Conservation (phyloP, 1,284 basidiomycete genomes). For the Fomitopsis pinicola region DNA sequence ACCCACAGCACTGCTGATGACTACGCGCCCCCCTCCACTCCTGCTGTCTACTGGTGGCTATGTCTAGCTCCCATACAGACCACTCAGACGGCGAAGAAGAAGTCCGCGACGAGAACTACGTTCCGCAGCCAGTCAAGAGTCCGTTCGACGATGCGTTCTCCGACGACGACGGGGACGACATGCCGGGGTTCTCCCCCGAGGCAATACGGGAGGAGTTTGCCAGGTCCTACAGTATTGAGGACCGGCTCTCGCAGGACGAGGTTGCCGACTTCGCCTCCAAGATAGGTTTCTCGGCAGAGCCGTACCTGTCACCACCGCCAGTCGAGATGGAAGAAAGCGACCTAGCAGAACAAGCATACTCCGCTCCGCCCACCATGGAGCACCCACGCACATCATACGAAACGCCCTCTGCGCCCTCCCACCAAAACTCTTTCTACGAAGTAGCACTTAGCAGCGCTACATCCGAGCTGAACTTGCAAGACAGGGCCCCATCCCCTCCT, state of each 20-base stretch:
- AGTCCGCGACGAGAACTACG: neutral
- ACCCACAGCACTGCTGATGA: neutral
- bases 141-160: conserved; percentile 68
- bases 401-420: conserved; percentile 16
- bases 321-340: conserved; percentile 39
- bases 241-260: conserved; percentile 13
- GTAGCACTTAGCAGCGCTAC: conserved; percentile 34
- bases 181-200: conserved; percentile 51
- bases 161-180: conserved; percentile 41
- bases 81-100: conserved; percentile 11
- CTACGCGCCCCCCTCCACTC: neutral
- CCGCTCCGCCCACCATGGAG: conserved; percentile 18
- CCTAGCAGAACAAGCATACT: neutral
- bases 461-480: conserved; percentile 30
- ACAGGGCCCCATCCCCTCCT: conserved; percentile 16
- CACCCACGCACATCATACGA: conserved; percentile 18
- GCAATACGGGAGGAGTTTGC: conserved; percentile 57
- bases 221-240: conserved; percentile 31
- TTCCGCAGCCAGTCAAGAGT: neutral
- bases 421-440: conserved; percentile 28
- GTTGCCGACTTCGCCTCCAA: conserved; percentile 16
- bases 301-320: conserved; percentile 55
- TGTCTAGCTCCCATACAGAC: conserved; percentile 11
- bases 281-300: conserved; percentile 32
- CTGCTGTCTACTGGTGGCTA: neutral